Evolutionary conservation across 2,329 filamentous ascomycete species (phyloP).

Genomic region (Colletotrichum orbiculare): DNA sequence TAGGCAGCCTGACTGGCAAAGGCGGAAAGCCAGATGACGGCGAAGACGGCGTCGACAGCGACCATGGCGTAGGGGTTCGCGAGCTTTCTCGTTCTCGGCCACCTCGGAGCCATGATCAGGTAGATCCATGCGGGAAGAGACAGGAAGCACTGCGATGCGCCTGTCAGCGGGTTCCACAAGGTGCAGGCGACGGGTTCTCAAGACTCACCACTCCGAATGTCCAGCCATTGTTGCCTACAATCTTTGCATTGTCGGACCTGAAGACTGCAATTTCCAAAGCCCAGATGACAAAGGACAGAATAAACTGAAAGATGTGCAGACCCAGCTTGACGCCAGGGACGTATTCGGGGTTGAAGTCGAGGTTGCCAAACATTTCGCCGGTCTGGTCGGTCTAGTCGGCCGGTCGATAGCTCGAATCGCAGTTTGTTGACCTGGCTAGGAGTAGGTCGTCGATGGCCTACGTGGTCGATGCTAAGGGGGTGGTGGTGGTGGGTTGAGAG

Average conservation of each 20-base stretch:
- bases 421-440: not conserved
- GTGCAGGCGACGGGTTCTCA: not conserved
- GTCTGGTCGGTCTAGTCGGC: not conserved
- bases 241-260: conserved; percentile 55
- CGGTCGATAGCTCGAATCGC: conserved; percentile 6
- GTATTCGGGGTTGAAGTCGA: conserved; percentile 65
- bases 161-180: conserved; percentile 22
- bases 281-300: conserved; percentile 67
- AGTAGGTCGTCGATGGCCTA: conserved; percentile 2
- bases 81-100: conserved; percentile 68
- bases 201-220: conserved; percentile 70
- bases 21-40: conserved; percentile 73
- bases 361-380: conserved; percentile 54
- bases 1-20: conserved; percentile 74
- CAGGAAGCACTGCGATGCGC: conserved; percentile 68
- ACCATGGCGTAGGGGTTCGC: conserved; percentile 73
- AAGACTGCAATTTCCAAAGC: conserved; percentile 71
- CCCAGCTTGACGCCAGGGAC: conserved; percentile 67
- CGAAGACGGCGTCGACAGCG: conserved; percentile 66
- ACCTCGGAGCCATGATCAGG: conserved; percentile 72
- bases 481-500: conserved; percentile 7
- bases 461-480: conserved; percentile 24
- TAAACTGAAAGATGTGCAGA: conserved; percentile 66
- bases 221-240: conserved; percentile 71
- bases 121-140: conserved; percentile 73